Evolutionary conservation across 2,329 filamentous ascomycete genomes (phyloP), one percentile per base, ranked within the genome.

Genomic region (Hypoxylon sp.): DNA sequence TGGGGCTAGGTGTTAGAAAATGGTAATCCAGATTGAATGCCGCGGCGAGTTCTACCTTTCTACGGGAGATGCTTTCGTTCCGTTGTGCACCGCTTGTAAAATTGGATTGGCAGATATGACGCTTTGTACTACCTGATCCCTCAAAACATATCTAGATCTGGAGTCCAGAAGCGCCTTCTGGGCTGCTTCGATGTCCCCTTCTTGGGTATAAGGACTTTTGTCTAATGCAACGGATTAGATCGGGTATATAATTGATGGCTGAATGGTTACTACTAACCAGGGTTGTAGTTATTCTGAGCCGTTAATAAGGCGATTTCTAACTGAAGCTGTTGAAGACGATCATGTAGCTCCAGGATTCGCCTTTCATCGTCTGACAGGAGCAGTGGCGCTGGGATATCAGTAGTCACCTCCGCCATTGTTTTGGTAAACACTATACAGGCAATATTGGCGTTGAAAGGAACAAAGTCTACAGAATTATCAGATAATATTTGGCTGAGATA

Each of bases 51-150:
- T 79, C 42, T 84, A 93, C 92, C 89, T 87, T 80, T 96, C 92
- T 58, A 90, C 84, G 48, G 88, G 87, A 1, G 88, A 87, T 17
- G 88, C 86, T 66, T 88, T 85, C 11, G 86, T 87, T 47, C 89
- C 89, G 66, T 87, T 83, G 78, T 97, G 92, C 42, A 95, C 89
- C 5, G 93, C 91, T 75, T 92, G 93, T 63, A 97, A 82, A 44
- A 92, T 89, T 6, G 94, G 93, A 74, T 93, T 91, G 63, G 90
- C 90, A 73, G 89, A 88, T 71, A 96, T 80, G 59, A 93, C 88
- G 51, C 86, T 89, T 68, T 92, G 88, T 22, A 90, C 84, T 22
- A 92, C 89, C 67, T 89, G 89, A 77, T 91, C 91, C 70, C 89
- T 89, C 62, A 95, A 84, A 44, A 88, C 85, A 79, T 93, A 92